Conservation (phyloP, 2,329 filamentous ascomycete genomes). For the Herpotrichia juniperi region DNA sequence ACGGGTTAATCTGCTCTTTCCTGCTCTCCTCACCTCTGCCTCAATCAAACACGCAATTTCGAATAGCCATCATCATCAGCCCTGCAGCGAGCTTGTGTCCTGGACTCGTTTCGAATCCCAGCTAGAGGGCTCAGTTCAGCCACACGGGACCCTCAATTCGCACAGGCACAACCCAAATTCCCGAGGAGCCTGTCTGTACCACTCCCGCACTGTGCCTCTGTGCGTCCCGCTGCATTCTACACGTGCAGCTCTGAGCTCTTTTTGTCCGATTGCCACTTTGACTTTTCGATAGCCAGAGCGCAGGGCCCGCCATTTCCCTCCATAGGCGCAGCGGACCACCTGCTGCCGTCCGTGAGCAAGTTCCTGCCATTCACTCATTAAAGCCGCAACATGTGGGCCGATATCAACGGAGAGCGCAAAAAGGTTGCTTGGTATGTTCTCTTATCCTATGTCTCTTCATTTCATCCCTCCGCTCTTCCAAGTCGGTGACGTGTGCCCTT, state of each 20-base stretch:
- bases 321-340: slow-evolving; percentile 14
- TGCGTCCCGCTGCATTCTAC: slow-evolving; percentile 31
- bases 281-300: slow-evolving; percentile 21
- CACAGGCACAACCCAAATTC: slow-evolving; percentile 1
- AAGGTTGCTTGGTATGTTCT: slow-evolving; percentile 74
- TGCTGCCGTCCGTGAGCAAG: slow-evolving; percentile 34
- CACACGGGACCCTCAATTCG: slow-evolving; percentile 6
- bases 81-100: slow-evolving; percentile 1
- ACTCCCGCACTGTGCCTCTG: slow-evolving; percentile 31
- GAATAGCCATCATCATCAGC: background rate
- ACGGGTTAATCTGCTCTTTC: slow-evolving; percentile 30
- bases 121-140: slow-evolving; percentile 3
- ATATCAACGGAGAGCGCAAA: slow-evolving; percentile 72
- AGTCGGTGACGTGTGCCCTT: background rate
- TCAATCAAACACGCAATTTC: slow-evolving; percentile 7
- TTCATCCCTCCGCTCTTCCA: slow-evolving; percentile 1
- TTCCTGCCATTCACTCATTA: slow-evolving; percentile 25
- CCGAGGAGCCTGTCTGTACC: slow-evolving; percentile 3
- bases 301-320: slow-evolving; percentile 15
- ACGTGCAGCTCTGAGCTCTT: slow-evolving; percentile 26
- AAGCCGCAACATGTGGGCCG: slow-evolving; percentile 60
- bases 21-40: slow-evolving; percentile 14
- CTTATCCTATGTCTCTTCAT: slow-evolving; percentile 4
- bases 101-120: background rate
- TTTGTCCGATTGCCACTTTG: slow-evolving; percentile 22